A percentile compares a stretch with the other conserved stretches of the same genome.
Conservation (phyloP, 441 rosid species). For the Sinapis alba region DNA sequence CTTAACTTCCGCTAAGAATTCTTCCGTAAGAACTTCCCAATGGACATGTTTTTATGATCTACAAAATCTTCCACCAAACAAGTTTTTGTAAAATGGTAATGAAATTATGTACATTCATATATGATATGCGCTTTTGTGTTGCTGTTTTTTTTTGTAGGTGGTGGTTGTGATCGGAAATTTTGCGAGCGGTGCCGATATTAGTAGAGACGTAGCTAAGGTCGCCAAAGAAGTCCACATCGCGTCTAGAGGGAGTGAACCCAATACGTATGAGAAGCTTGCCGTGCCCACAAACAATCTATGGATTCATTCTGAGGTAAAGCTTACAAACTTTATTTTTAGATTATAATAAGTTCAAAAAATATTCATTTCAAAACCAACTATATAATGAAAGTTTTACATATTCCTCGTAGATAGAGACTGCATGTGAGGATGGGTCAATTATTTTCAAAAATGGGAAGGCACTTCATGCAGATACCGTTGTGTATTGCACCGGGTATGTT, state of each 20-base stretch:
- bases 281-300: slow-evolving; percentile 54
- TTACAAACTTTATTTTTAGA: background rate
- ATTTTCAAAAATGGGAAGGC: slow-evolving; percentile 59
- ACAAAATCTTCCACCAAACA: background rate
- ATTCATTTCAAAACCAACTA: background rate
- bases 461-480: slow-evolving; percentile 54
- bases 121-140: background rate
- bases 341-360: background rate
- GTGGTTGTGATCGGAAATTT: slow-evolving; percentile 68
- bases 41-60: background rate
- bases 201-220: slow-evolving; percentile 63
- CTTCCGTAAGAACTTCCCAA: no score
- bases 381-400: background rate
- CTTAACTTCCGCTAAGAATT: no score
- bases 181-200: slow-evolving; percentile 65
- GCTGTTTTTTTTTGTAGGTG: slow-evolving; percentile 45
- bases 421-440: slow-evolving; percentile 56
- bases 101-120: background rate
- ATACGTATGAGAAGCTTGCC: slow-evolving; percentile 45
- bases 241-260: slow-evolving; percentile 48
- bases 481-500: slow-evolving; percentile 76
- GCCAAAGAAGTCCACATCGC: slow-evolving; percentile 85
- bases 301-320: slow-evolving; percentile 73
- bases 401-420: slow-evolving; percentile 54
- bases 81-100: background rate